Percentiles rank a stretch among this genome's conserved stretches.
These are phyloP conservation scores for Cyclocybe aegerita DNA, from an alignment of 768 basidiomycete genomes.

Conservation along the genomic window DNA sequence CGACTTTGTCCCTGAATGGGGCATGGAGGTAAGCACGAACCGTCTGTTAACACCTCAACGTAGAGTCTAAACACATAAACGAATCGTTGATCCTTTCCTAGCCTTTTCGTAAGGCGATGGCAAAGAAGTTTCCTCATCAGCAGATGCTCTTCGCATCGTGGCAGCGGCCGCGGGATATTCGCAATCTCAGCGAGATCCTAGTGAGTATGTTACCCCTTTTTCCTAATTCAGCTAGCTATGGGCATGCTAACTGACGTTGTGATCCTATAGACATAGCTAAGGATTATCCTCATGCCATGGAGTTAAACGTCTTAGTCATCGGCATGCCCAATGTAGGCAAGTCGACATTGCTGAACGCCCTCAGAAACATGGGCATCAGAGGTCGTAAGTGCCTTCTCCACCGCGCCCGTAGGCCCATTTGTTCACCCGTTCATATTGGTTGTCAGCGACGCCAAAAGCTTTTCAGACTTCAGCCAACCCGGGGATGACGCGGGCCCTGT, in stretches of 20 bases:
- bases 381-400: conserved; percentile 61
- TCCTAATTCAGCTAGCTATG: conserved; percentile 7
- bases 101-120: conserved; percentile 78
- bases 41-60: conserved; percentile 4
- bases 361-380: conserved; percentile 82
- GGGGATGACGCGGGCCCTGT: conserved; percentile 86
- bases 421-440: conserved; percentile 6
- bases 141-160: conserved; percentile 70
- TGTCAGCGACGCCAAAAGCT: conserved; percentile 78
- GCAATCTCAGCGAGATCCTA: conserved; percentile 61
- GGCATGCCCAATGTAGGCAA: conserved; percentile 99
- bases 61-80: conserved; percentile 7
- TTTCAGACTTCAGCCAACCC: conserved; percentile 87
- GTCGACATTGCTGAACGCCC: conserved; percentile 88
- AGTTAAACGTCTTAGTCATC: conserved; percentile 87
- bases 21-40: conserved; percentile 66
- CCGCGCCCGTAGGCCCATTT: conserved; percentile 3
- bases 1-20: conserved; percentile 88
- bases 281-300: conserved; percentile 65
- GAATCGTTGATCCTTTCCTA: conserved; percentile 23
- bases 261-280: conserved; percentile 60
- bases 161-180: conserved; percentile 66
- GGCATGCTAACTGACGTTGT: conserved; percentile 5
- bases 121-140: conserved; percentile 67
- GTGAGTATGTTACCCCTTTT: conserved; percentile 59